Percentiles rank a stretch among this genome's conserved stretches.
Conservation (phyloP, 495 filamentous ascomycete genomes). For the Penicillium canescens region DNA sequence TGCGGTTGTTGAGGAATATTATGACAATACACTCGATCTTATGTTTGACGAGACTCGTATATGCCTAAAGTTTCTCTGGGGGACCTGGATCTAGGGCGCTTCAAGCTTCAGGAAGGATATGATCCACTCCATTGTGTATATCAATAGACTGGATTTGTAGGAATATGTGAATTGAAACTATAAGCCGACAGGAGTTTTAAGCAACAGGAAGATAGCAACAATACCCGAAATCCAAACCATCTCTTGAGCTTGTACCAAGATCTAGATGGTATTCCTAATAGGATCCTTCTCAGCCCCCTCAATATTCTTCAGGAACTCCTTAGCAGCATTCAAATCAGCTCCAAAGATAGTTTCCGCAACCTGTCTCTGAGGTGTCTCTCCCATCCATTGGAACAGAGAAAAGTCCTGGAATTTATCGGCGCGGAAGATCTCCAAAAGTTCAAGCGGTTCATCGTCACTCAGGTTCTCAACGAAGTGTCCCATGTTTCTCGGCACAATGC, state of each 20-base stretch:
- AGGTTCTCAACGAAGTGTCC: constrained; percentile 66
- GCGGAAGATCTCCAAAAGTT: constrained; percentile 60
- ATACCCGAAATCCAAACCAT: no score
- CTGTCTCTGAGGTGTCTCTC: constrained; percentile 60
- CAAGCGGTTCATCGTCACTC: constrained; percentile 55
- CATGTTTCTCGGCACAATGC: constrained; percentile 60
- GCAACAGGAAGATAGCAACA: no score
- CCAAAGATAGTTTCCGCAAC: constrained; percentile 63
- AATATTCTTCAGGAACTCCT: constrained; percentile 56
- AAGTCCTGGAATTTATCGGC: constrained; percentile 62
- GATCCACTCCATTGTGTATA: not conserved
- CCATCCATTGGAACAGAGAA: constrained; percentile 68
- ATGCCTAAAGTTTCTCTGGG: no score
- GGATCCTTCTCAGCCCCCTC: constrained; percentile 46
- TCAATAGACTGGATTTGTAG: not conserved
- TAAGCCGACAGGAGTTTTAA: not conserved
- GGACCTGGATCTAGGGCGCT: no score
- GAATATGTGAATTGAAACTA: not conserved
- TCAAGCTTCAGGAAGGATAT: no score
- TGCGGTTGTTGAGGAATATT: no score
- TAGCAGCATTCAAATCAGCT: constrained; percentile 50
- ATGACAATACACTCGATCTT: no score
- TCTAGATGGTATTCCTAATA: constrained; percentile 12
- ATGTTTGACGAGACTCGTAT: no score
- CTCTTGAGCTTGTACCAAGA: not conserved